These are phyloP conservation scores for Oryza longistaminata DNA, from an alignment of 176 grass and related monocot genomes.

Conservation along the genomic window DNA sequence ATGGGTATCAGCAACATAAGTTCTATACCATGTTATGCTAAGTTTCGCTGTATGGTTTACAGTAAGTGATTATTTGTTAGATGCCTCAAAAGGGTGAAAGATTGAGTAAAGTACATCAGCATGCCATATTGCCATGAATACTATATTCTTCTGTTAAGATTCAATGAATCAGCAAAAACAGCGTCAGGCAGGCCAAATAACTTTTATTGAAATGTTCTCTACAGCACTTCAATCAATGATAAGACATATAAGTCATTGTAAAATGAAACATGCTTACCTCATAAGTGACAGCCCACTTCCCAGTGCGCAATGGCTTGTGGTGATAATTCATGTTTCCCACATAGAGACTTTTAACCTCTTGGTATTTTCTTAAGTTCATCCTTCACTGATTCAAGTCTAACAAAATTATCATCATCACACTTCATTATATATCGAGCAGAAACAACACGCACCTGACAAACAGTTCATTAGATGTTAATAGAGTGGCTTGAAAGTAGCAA, in stretches of 20 bases:
- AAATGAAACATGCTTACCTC: conserved; percentile 65
- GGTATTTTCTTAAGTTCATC: conserved; percentile 67
- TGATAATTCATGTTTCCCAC: conserved; percentile 94
- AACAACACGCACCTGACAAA: conserved; percentile 57
- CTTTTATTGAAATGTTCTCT: neutral
- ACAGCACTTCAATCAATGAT: conserved; percentile 17
- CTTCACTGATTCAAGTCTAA: conserved; percentile 84
- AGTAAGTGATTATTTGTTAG: neutral
- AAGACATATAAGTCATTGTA: neutral
- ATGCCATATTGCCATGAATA: neutral
- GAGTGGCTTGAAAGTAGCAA: neutral
- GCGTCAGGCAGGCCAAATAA: neutral
- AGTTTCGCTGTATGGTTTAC: conserved; percentile 12
- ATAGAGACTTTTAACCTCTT: conserved; percentile 65
- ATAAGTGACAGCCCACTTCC: conserved; percentile 97
- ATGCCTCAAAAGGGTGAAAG: neutral
- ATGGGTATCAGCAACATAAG: neutral
- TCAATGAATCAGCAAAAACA: neutral
- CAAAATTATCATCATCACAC: conserved; percentile 95
- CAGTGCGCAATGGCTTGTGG: conserved; percentile 86
- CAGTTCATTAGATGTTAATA: conserved; percentile 18
- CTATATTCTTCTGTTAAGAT: neutral
- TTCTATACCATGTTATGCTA: neutral
- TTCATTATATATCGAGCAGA: conserved; percentile 98
- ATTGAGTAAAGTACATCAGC: neutral